Conservation (phyloP, 2,329 filamentous ascomycete genomes). For the Exophiala bonariae region DNA sequence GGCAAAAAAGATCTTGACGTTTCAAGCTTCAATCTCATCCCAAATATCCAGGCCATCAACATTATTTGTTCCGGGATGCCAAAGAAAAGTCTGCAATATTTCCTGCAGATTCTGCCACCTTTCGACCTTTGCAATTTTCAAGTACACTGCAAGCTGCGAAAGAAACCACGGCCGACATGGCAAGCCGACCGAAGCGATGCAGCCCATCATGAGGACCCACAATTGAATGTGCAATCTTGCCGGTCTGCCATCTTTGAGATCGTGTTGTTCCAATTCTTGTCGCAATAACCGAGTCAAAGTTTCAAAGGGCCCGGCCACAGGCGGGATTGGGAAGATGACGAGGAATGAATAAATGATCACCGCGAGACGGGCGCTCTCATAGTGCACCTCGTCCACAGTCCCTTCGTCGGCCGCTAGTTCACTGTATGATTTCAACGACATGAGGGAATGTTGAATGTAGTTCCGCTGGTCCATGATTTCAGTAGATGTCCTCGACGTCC, state of each 20-base stretch:
- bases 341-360: slow-evolving; percentile 38
- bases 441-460: slow-evolving; percentile 36
- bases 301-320: slow-evolving; percentile 35
- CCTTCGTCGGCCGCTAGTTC: slow-evolving; percentile 17
- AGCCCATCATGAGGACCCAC: slow-evolving; percentile 39
- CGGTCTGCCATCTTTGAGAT: slow-evolving; percentile 16
- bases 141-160: slow-evolving; percentile 3
- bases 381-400: slow-evolving; percentile 33
- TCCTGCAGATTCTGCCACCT: slow-evolving; percentile 3
- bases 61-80: slow-evolving; percentile 15
- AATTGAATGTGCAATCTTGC: slow-evolving; percentile 29
- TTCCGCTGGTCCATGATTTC: slow-evolving; percentile 40
- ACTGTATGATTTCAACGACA: slow-evolving; percentile 31
- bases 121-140: neutral
- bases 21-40: neutral
- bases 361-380: slow-evolving; percentile 32
- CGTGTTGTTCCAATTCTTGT: slow-evolving; percentile 22
- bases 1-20: too few relatives aligned
- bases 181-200: slow-evolving; percentile 35
- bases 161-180: slow-evolving; percentile 36
- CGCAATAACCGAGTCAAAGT: slow-evolving; percentile 31
- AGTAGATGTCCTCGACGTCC: slow-evolving; percentile 24
- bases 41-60: slow-evolving; percentile 11
- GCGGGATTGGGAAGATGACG: slow-evolving; percentile 40
- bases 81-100: slow-evolving; percentile 11